Evolutionary conservation across 2,329 filamentous ascomycete genomes (phyloP).

Genomic region (Penicillium sp.): DNA sequence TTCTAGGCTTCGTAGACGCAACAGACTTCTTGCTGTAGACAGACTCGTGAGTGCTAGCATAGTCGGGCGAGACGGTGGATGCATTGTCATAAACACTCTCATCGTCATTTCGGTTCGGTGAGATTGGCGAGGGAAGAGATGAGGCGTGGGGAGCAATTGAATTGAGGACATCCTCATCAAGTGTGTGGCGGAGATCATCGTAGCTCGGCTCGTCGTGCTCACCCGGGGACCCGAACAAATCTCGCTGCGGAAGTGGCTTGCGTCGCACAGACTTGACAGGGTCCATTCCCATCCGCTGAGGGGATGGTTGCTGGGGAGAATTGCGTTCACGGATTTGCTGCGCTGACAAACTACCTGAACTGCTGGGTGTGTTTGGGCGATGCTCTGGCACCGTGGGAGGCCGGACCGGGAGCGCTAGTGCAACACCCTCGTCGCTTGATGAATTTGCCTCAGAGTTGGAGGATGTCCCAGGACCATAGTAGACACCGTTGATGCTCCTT

Average conservation of each 20-base stretch:
- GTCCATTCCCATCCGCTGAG: conserved; percentile 31
- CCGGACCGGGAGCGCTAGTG: conserved; percentile 30
- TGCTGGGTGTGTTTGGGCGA: conserved; percentile 14
- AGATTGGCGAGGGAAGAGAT: conserved; percentile 31
- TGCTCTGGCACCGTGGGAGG: conserved; percentile 21
- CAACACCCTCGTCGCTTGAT: conserved; percentile 20
- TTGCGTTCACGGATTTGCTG: conserved; percentile 2
- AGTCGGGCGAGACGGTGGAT: conserved; percentile 70
- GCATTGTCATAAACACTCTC: conserved; percentile 60
- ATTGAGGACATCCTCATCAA: conserved; percentile 54
- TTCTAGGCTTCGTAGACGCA: conserved; percentile 62
- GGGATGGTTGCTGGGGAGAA: not conserved
- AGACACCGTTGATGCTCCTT: not conserved
- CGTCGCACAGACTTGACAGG: conserved; percentile 50
- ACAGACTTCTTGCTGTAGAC: conserved; percentile 44
- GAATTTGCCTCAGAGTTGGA: conserved; percentile 5
- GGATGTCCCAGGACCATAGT: not conserved
- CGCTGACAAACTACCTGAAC: conserved; percentile 12
- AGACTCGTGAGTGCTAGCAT: conserved; percentile 70
- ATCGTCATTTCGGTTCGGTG: conserved; percentile 32
- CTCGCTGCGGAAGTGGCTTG: conserved; percentile 55
- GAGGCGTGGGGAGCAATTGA: conserved; percentile 42
- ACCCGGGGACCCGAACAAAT: conserved; percentile 19
- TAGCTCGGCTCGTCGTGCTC: conserved; percentile 38
- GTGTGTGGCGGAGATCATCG: conserved; percentile 45